A percentile compares a stretch with the other conserved stretches of the same genome.
Evolutionary conservation across 352 stramenopile genomes (phyloP).

Genomic region (Detonula confervacea): DNA sequence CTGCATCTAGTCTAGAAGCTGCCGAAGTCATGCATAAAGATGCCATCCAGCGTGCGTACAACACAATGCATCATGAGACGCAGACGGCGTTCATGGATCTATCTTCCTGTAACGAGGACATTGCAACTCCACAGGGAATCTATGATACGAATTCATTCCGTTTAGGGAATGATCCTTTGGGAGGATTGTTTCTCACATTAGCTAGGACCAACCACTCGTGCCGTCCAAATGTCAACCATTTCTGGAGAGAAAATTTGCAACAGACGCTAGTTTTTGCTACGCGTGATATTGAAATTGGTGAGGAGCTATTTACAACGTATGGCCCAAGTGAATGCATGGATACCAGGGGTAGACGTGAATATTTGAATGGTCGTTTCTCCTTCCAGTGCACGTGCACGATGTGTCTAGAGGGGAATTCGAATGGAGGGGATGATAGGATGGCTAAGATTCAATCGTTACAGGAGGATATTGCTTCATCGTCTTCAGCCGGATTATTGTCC

Average conservation of each 20-base stretch:
- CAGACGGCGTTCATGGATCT: constrained; percentile 21
- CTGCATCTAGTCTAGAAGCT: constrained; percentile 13
- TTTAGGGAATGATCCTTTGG: constrained; percentile 4
- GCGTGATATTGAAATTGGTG: constrained; percentile 54
- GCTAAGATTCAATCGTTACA: constrained; percentile 15
- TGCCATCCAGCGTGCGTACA: constrained; percentile 18
- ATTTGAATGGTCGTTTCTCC: constrained; percentile 17
- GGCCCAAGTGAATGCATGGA: constrained; percentile 17
- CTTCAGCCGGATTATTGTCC: background rate
- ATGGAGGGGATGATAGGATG: constrained; percentile 24
- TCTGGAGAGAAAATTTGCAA: constrained; percentile 16
- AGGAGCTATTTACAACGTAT: constrained; percentile 65
- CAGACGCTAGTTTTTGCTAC: constrained; percentile 31
- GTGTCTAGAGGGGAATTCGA: constrained; percentile 23
- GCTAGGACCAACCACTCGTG: constrained; percentile 27
- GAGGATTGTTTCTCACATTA: constrained; percentile 28
- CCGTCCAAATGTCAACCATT: constrained; percentile 27
- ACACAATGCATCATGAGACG: constrained; percentile 8
- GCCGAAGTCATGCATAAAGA: constrained; percentile 9
- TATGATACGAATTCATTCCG: constrained; percentile 37
- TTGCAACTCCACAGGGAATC: constrained; percentile 17
- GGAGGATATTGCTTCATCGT: constrained; percentile 21
- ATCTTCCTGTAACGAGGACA: constrained; percentile 22
- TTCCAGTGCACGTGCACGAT: constrained; percentile 29
- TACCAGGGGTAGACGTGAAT: constrained; percentile 18